Percentiles rank a stretch among this genome's conserved stretches.
Conservation (phyloP, 768 basidiomycete genomes). For the Macrolepiota dolichaula region DNA sequence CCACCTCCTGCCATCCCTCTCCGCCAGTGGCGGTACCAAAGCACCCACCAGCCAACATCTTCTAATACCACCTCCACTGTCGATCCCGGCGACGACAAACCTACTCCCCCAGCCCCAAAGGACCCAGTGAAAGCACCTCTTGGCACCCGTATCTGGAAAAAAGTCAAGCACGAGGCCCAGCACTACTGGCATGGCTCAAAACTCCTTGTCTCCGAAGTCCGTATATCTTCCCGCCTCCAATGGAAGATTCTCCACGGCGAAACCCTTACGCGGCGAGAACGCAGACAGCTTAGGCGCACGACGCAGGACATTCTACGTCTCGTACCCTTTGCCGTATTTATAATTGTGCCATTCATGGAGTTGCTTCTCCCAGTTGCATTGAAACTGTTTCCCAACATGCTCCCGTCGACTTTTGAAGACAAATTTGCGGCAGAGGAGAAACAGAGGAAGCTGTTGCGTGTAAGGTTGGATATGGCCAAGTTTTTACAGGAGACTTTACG, state of each 20-base stretch:
- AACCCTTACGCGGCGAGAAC: conserved; percentile 86
- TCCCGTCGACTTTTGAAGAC: conserved; percentile 97
- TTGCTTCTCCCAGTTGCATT: conserved; percentile 91
- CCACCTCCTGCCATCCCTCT: conserved; percentile 17
- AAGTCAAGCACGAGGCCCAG: conserved; percentile 90
- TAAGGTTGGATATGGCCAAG: conserved; percentile 97
- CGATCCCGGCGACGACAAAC: conserved; percentile 36
- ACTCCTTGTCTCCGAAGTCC: conserved; percentile 89
- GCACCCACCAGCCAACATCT: conserved; percentile 22
- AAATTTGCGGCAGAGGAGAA: conserved; percentile 97
- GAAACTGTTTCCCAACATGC: conserved; percentile 98
- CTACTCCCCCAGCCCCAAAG: conserved; percentile 46
- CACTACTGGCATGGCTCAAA: conserved; percentile 99
- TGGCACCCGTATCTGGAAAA: conserved; percentile 75
- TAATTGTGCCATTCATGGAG: conserved; percentile 99
- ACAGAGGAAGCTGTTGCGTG: conserved; percentile 90
- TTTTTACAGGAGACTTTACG: conserved; percentile 97
- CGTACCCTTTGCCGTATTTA: conserved; percentile 91
- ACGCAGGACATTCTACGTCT: conserved; percentile 91
- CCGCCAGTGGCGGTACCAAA: conserved; percentile 28
- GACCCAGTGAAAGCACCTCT: conserved; percentile 41
- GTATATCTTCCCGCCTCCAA: conserved; percentile 83
- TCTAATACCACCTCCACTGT: conserved; percentile 17
- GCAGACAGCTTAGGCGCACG: conserved; percentile 90
- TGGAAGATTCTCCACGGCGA: conserved; percentile 93